phyloP scores from a whole-genome alignment of 768 basidiomycete species.

The Amanita jacksonii region DNA sequence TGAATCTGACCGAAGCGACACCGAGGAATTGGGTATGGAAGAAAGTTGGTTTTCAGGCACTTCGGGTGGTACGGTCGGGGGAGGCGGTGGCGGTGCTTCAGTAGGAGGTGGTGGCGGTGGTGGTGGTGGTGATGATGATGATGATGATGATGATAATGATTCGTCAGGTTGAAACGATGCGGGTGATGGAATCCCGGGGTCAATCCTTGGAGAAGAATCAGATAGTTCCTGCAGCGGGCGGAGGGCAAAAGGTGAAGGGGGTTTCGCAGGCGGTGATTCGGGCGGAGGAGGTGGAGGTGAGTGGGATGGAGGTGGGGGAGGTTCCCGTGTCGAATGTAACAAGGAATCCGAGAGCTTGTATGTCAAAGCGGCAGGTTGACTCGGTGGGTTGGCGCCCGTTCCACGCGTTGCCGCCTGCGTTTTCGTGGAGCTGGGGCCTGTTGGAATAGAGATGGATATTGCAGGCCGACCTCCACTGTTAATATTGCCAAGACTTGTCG shows the following conservation, averaged over 20 bases:
- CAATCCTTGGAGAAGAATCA: too few relatives aligned
- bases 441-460: slow-evolving; percentile 18
- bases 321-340: slow-evolving; percentile 12
- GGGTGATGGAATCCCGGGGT: slow-evolving; percentile 16
- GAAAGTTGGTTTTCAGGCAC: slow-evolving; percentile 19
- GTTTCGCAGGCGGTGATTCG: slow-evolving; percentile 23
- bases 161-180: too few relatives aligned
- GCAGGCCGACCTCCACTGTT: slow-evolving; percentile 15
- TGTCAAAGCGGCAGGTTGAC: slow-evolving; percentile 21
- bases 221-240: slow-evolving; percentile 19
- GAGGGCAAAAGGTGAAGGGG: slow-evolving; percentile 16
- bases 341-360: slow-evolving; percentile 9
- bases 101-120: slow-evolving; percentile 21
- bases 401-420: slow-evolving; percentile 16
- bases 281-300: slow-evolving; percentile 20
- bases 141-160: too few relatives aligned
- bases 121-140: too few relatives aligned
- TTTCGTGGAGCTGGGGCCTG: slow-evolving; percentile 10
- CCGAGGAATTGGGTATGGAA: slow-evolving; percentile 17
- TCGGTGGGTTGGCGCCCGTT: slow-evolving; percentile 10
- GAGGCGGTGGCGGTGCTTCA: slow-evolving; percentile 14
- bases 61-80: slow-evolving; percentile 14
- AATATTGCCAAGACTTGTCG: slow-evolving; percentile 12
- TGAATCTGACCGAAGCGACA: slow-evolving; percentile 25
- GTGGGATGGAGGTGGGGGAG: slow-evolving; percentile 19